These are phyloP conservation scores for Fusarium sp. DNA, from an alignment of 2,329 filamentous ascomycete genomes.

Conservation along the genomic window DNA sequence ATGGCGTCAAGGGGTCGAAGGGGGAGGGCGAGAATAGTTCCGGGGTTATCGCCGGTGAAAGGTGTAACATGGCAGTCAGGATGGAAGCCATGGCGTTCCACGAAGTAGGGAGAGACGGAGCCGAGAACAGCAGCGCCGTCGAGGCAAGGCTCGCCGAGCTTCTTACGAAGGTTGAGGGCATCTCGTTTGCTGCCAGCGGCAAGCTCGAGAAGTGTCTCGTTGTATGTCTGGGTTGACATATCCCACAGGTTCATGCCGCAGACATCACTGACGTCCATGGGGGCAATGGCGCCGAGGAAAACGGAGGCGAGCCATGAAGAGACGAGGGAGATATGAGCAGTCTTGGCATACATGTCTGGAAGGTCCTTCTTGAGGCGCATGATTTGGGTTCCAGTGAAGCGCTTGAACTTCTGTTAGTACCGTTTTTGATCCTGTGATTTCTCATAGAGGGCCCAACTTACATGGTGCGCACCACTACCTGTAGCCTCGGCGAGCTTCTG, in stretches of 20 bases:
- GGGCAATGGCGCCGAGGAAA: conserved; percentile 87
- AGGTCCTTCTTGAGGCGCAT: conserved; percentile 86
- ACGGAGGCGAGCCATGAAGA: conserved; percentile 95
- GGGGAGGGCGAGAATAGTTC: conserved; percentile 92
- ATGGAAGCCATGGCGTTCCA: conserved; percentile 82
- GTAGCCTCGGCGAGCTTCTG: conserved; percentile 83
- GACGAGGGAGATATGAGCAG: conserved; percentile 89
- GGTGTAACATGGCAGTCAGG: conserved; percentile 82
- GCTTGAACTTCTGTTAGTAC: conserved; percentile 62
- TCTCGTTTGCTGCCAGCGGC: conserved; percentile 77
- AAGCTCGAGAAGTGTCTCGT: conserved; percentile 81
- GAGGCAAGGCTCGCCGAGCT: conserved; percentile 84
- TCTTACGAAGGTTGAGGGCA: conserved; percentile 75
- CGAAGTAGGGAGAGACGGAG: conserved; percentile 83
- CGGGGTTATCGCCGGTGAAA: conserved; percentile 96
- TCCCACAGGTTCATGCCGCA: conserved; percentile 99
- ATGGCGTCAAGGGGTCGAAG: conserved; percentile 92
- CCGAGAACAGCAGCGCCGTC: conserved; percentile 89
- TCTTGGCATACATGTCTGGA: conserved; percentile 84
- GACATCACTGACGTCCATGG: conserved; percentile 93
- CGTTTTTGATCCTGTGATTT: conserved; percentile 29
- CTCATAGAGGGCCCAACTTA: conserved; percentile 60
- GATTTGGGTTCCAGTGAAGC: conserved; percentile 98
- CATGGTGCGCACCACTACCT: conserved; percentile 95
- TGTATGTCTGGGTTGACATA: conserved; percentile 81